These are phyloP conservation scores for Cubamyces lactineus DNA, from an alignment of 768 basidiomycete genomes.

Conservation along the genomic window DNA sequence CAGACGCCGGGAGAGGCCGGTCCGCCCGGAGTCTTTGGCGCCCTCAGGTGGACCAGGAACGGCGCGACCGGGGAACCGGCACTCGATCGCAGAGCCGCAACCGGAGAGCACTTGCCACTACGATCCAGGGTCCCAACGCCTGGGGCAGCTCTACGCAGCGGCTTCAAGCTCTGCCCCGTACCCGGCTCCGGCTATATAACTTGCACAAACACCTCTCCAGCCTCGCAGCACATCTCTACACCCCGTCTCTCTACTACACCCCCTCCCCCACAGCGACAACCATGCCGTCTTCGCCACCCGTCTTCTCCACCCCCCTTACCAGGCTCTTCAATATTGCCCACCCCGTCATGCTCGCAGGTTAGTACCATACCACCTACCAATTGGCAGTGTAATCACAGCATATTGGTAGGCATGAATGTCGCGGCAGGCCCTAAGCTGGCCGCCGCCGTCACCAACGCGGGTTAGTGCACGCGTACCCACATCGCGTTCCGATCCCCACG, in stretches of 20 bases:
- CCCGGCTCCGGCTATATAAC: constrained; percentile 19
- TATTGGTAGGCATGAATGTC: constrained; percentile 69
- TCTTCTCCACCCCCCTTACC: constrained; percentile 77
- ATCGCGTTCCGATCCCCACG: too few species aligned
- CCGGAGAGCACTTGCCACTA: background rate
- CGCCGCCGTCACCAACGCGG: constrained; percentile 91
- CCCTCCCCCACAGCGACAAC: constrained; percentile 17
- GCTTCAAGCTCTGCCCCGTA: constrained; percentile 3
- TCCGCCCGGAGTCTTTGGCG: background rate
- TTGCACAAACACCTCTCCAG: background rate
- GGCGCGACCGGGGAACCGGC: constrained; percentile 6
- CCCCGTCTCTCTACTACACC: background rate
- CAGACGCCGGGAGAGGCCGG: constrained; percentile 1
- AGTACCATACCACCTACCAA: constrained; percentile 5
- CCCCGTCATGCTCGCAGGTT: constrained; percentile 82
- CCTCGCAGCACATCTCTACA: background rate
- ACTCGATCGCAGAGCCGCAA: constrained; percentile 6
- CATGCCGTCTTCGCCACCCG: constrained; percentile 67
- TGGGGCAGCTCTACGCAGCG: background rate
- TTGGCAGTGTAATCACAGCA: background rate
- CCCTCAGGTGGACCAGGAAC: background rate
- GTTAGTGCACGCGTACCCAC: constrained; percentile 34
- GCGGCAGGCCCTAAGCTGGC: constrained; percentile 85
- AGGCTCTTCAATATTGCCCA: constrained; percentile 77
- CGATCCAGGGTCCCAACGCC: background rate